Conservation (phyloP, 2,329 filamentous ascomycete genomes). For the Botrytis squamosa region DNA sequence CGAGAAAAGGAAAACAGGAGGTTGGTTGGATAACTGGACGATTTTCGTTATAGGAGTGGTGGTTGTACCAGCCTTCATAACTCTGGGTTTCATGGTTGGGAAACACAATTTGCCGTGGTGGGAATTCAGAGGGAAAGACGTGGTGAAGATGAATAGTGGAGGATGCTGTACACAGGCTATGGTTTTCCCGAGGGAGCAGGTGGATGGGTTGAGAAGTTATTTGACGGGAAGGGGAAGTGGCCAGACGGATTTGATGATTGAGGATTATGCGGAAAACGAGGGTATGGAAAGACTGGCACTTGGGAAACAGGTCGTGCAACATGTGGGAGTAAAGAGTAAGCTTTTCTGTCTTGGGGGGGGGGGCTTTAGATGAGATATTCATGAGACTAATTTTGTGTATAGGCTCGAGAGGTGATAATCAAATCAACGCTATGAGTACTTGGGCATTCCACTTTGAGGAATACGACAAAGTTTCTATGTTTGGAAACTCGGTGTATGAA, state of each 20-base stretch:
- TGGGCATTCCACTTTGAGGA: slow-evolving; percentile 29
- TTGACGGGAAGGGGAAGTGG: background rate
- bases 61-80: slow-evolving; percentile 24
- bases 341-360: background rate
- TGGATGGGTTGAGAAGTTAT: background rate
- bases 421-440: slow-evolving; percentile 25
- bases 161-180: slow-evolving; percentile 30
- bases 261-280: background rate
- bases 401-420: slow-evolving; percentile 29
- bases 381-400: slow-evolving; percentile 23
- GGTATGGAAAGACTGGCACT: slow-evolving; percentile 4
- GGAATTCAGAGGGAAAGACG: slow-evolving; percentile 5
- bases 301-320: slow-evolving; percentile 16
- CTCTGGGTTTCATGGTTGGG: slow-evolving; percentile 26
- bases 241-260: slow-evolving; percentile 14
- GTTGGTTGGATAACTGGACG: slow-evolving; percentile 9
- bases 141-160: slow-evolving; percentile 25
- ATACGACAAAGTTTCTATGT: slow-evolving; percentile 19
- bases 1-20: background rate
- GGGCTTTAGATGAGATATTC: background rate
- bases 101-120: slow-evolving; percentile 27
- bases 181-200: slow-evolving; percentile 23
- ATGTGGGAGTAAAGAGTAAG: slow-evolving; percentile 10
- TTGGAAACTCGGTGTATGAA: background rate
- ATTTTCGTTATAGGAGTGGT: slow-evolving; percentile 18